phyloP scores from a whole-genome alignment of 306 rosid genomes.

The Inga leiocalycina region DNA sequence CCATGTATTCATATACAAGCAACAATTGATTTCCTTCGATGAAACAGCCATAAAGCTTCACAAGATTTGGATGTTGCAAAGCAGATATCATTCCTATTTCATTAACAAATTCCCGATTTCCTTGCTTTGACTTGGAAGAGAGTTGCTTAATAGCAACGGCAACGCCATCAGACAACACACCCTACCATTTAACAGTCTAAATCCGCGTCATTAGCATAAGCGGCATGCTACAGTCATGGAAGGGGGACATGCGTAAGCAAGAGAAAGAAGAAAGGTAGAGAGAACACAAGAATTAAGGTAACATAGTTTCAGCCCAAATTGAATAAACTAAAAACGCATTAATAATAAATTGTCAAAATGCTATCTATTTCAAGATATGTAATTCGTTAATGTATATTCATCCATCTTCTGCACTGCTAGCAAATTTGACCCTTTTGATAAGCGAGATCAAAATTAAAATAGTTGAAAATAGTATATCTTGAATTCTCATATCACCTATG shows the following conservation, averaged over 20 bases:
- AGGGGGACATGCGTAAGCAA: background rate
- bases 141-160: constrained; percentile 84
- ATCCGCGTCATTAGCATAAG: constrained; percentile 11
- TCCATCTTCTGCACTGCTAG: constrained; percentile 2
- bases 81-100: constrained; percentile 97
- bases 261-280: background rate
- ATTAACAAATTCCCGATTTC: constrained; percentile 80
- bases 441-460: background rate
- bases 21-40: constrained; percentile 86
- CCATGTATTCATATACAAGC: constrained; percentile 31
- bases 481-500: constrained; percentile 47
- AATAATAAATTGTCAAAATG: background rate
- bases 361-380: background rate
- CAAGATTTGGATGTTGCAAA: constrained; percentile 90
- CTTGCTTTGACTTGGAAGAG: constrained; percentile 88
- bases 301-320: background rate
- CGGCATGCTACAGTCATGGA: background rate
- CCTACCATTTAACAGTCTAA: constrained; percentile 42
- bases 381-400: background rate
- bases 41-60: constrained; percentile 83
- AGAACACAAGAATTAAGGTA: background rate
- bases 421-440: background rate
- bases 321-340: background rate
- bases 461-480: background rate
- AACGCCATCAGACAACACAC: constrained; percentile 68